Conservation (phyloP, 2,329 filamentous ascomycete genomes). For the Alternaria alternata region DNA sequence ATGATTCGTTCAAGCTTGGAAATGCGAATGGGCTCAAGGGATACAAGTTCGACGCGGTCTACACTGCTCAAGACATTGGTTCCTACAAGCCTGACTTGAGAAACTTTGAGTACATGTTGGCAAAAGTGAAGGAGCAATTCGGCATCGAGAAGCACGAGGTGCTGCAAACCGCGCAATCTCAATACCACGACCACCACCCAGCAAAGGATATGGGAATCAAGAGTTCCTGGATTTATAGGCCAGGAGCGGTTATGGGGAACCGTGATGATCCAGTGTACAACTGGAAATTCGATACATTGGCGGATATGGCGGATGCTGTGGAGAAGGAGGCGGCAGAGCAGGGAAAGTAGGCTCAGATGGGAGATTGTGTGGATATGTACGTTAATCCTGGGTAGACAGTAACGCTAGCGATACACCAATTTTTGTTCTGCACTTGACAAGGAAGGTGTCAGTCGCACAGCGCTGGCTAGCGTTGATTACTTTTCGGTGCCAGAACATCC, state of each 20-base stretch:
- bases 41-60: slow-evolving; percentile 68
- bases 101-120: slow-evolving; percentile 74
- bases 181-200: slow-evolving; percentile 73
- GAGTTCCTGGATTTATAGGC: slow-evolving; percentile 71
- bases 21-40: slow-evolving; percentile 60
- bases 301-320: slow-evolving; percentile 67
- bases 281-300: slow-evolving; percentile 67
- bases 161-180: slow-evolving; percentile 73
- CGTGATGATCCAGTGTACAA: slow-evolving; percentile 51
- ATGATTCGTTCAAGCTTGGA: slow-evolving; percentile 59
- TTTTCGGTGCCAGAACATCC: slow-evolving; percentile 5
- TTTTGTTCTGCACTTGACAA: slow-evolving; percentile 1
- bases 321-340: slow-evolving; percentile 47
- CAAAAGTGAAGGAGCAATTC: slow-evolving; percentile 61
- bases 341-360: slow-evolving; percentile 4
- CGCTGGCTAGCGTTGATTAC: background rate
- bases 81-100: slow-evolving; percentile 71
- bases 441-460: background rate
- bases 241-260: slow-evolving; percentile 57
- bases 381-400: background rate
- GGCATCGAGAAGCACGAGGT: slow-evolving; percentile 66
- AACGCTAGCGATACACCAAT: slow-evolving; percentile 3
- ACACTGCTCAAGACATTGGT: slow-evolving; percentile 76
- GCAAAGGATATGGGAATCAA: slow-evolving; percentile 67
- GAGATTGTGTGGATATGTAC: background rate